These are phyloP conservation scores for Acidiella bohemica DNA, from an alignment of 495 filamentous ascomycete species.

Conservation along the genomic window DNA sequence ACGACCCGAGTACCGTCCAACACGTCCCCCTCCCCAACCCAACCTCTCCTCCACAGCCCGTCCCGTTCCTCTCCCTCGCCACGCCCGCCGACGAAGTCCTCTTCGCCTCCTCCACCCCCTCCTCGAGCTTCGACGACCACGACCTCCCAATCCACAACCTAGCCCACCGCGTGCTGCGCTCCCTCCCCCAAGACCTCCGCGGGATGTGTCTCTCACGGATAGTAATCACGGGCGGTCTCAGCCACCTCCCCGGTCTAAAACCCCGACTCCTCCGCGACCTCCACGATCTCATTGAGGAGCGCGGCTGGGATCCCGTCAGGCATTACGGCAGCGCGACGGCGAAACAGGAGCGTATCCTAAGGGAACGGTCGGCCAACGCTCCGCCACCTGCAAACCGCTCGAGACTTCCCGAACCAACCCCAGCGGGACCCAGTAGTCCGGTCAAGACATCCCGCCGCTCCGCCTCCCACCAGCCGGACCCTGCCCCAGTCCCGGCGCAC, in stretches of 20 bases:
- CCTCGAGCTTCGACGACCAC: conserved; percentile 64
- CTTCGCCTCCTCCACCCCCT: conserved; percentile 42
- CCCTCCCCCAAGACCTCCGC: conserved; percentile 67
- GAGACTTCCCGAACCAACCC: neutral
- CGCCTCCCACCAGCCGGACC: neutral
- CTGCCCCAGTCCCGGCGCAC: neutral
- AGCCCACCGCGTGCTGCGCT: conserved; percentile 60
- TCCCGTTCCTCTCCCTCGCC: conserved; percentile 56
- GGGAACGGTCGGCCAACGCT: conserved; percentile 8
- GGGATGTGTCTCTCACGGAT: conserved; percentile 81
- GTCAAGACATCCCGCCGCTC: neutral
- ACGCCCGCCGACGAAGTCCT: conserved; percentile 64
- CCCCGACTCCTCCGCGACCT: conserved; percentile 68
- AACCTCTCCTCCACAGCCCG: conserved; percentile 36
- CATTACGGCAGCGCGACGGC: conserved; percentile 22
- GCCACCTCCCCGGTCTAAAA: conserved; percentile 68
- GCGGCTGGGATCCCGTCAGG: conserved; percentile 65
- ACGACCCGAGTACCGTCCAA: conserved; percentile 22
- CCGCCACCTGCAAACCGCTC: neutral
- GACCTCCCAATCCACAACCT: conserved; percentile 62
- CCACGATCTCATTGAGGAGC: conserved; percentile 42
- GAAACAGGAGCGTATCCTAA: neutral
- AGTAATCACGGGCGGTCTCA: conserved; percentile 70
- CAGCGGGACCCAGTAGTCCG: too few relatives aligned
- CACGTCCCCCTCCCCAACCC: conserved; percentile 38